These are phyloP conservation scores for Coemansia sp. DNA, from an alignment of 192 early-diverging fungal species.

Conservation along the genomic window DNA sequence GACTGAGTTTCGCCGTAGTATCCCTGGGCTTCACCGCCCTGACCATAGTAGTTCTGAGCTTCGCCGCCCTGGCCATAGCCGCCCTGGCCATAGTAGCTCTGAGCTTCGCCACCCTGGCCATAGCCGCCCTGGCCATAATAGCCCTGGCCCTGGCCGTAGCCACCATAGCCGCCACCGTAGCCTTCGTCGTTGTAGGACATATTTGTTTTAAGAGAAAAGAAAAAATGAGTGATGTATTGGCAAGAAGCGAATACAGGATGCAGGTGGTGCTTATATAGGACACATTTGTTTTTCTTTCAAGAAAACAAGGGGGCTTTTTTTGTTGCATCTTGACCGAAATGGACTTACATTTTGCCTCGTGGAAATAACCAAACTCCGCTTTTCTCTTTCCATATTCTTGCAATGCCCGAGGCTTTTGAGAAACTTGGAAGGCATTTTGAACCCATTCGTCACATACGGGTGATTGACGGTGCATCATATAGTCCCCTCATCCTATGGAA, in stretches of 20 bases:
- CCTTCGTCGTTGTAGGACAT: not conserved
- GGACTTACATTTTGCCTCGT: no score
- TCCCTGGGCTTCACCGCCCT: not conserved
- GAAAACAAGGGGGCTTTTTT: no score
- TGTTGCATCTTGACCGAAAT: no score
- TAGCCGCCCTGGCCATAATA: not conserved
- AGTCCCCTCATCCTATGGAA: constrained; percentile 4
- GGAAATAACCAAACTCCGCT: no score
- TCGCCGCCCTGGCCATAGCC: constrained; percentile 7
- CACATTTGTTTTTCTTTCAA: no score
- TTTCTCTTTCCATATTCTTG: no score
- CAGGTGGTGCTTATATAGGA: no score
- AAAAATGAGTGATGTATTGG: not conserved
- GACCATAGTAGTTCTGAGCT: not conserved
- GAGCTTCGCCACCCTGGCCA: not conserved
- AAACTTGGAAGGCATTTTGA: no score
- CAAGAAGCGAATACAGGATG: no score
- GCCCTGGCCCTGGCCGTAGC: constrained; percentile 8
- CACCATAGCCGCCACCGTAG: constrained; percentile 5
- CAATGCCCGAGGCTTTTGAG: no score
- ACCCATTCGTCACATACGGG: not conserved
- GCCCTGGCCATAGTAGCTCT: constrained; percentile 7
- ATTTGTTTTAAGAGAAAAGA: constrained; percentile 1
- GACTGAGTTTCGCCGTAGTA: not conserved
- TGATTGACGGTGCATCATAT: not conserved